phyloP scores from a whole-genome alignment of 164 flowering plant species.

The Annona squamosa region DNA sequence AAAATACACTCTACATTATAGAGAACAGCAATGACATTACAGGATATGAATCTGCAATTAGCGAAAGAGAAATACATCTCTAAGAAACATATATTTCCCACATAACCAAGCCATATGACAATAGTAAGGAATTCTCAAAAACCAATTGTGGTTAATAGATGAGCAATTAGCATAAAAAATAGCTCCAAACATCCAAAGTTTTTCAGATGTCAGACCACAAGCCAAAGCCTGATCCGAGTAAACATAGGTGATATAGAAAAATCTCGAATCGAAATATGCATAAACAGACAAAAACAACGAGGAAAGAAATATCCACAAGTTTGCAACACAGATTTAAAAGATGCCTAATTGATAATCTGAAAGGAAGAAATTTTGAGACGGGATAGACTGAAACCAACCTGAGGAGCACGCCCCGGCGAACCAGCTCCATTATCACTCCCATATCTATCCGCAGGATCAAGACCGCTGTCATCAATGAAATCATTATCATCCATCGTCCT shows the following conservation, averaged over 20 bases:
- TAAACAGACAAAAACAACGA: background rate
- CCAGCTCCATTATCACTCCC: slow-evolving; percentile 56
- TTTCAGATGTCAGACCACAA: background rate
- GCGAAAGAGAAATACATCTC: too few relatives aligned
- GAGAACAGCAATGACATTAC: too few relatives aligned
- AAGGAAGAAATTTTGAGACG: background rate
- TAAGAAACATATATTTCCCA: too few relatives aligned
- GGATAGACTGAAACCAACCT: slow-evolving; percentile 32
- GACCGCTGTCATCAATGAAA: slow-evolving; percentile 87
- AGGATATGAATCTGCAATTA: too few relatives aligned
- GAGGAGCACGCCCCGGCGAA: slow-evolving; percentile 63
- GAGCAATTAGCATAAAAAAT: too few relatives aligned
- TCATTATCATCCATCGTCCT: slow-evolving; percentile 83
- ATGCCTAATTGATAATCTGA: too few relatives aligned
- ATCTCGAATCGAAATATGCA: background rate
- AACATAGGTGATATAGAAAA: background rate
- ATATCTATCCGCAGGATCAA: slow-evolving; percentile 70
- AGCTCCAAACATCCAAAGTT: background rate
- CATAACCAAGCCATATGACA: too few relatives aligned
- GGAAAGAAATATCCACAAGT: background rate
- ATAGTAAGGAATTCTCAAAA: too few relatives aligned
- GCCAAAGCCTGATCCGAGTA: background rate
- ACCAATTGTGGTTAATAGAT: too few relatives aligned
- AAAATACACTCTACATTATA: background rate
- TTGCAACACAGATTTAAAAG: too few relatives aligned